Conservation (phyloP, 106 monocot genomes). For the Chionographis japonica region DNA sequence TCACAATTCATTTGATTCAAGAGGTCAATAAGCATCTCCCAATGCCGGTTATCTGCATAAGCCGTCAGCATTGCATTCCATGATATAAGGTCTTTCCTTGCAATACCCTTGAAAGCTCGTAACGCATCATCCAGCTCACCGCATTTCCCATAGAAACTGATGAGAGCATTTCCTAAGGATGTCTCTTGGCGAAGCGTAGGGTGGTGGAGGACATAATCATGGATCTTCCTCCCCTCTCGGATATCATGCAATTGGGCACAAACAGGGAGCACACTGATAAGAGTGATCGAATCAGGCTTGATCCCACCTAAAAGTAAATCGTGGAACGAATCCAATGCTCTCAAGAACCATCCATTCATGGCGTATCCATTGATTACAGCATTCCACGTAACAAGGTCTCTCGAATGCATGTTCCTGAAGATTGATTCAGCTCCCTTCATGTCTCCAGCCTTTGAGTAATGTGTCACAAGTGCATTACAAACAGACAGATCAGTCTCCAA, state of each 20-base stretch:
- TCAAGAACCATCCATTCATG: conserved; percentile 27
- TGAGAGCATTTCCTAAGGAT: conserved; percentile 59
- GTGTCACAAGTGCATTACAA: conserved; percentile 54
- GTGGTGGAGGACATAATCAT: conserved; percentile 31
- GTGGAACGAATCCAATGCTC: conserved; percentile 43
- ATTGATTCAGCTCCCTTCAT: conserved; percentile 30
- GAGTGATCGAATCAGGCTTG: conserved; percentile 45
- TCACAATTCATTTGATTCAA: conserved; percentile 30
- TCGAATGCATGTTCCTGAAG: conserved; percentile 30
- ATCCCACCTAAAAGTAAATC: conserved; percentile 24
- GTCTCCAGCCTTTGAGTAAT: conserved; percentile 56
- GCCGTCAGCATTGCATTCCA: conserved; percentile 71
- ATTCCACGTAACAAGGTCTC: conserved; percentile 71
- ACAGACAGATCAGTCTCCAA: conserved; percentile 38
- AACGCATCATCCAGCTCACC: conserved; percentile 44
- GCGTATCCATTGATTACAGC: conserved; percentile 53
- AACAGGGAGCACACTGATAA: conserved; percentile 41
- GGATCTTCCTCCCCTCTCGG: conserved; percentile 57
- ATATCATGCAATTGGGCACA: conserved; percentile 41
- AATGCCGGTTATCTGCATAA: conserved; percentile 31
- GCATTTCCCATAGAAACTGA: conserved; percentile 62
- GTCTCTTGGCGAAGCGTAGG: conserved; percentile 28
- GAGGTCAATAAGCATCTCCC: conserved; percentile 27
- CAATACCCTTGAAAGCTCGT: conserved; percentile 22
- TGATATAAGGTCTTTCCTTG: conserved; percentile 45